Percentiles rank a stretch among this genome's conserved stretches.
Conservation (phyloP, 495 filamentous ascomycete genomes). For the Astrothelium macrocarpum region DNA sequence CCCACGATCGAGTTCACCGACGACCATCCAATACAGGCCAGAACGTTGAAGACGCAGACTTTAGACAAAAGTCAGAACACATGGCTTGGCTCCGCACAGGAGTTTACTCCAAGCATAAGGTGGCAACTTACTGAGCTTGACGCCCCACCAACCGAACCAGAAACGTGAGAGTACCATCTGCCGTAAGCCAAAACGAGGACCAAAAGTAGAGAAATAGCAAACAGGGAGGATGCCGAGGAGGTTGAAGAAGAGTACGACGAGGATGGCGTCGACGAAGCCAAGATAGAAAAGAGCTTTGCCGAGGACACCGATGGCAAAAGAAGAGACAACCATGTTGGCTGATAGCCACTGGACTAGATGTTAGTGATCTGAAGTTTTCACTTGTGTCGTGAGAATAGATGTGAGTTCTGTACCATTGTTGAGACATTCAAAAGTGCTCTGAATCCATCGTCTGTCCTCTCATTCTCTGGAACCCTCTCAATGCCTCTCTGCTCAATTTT, state of each 20-base stretch:
- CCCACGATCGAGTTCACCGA: conserved; percentile 74
- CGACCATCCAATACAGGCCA: conserved; percentile 71
- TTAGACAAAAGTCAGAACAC: conserved; percentile 6
- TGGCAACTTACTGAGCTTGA: conserved; percentile 55
- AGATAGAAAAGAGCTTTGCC: conserved; percentile 57
- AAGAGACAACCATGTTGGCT: conserved; percentile 74
- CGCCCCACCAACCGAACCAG: conserved; percentile 66
- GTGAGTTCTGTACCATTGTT: conserved; percentile 52
- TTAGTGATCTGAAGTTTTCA: conserved; percentile 1
- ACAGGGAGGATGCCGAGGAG: conserved; percentile 63
- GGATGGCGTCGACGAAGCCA: conserved; percentile 66
- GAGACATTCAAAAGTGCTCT: conserved; percentile 54
- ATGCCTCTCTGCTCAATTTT: conserved; percentile 73
- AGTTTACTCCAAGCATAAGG: neutral
- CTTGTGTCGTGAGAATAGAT: neutral
- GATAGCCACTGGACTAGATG: conserved; percentile 58
- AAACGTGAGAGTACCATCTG: conserved; percentile 82
- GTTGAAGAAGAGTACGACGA: conserved; percentile 73
- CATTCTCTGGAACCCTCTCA: conserved; percentile 66
- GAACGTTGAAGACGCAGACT: conserved; percentile 66
- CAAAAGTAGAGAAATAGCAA: conserved; percentile 73
- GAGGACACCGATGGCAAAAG: conserved; percentile 71
- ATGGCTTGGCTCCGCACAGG: conserved; percentile 2
- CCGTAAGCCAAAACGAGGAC: conserved; percentile 65
- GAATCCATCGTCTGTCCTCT: conserved; percentile 51